Evolutionary conservation across 2,329 filamentous ascomycete genomes (phyloP).

Genomic region (Kalmusia sp.): DNA sequence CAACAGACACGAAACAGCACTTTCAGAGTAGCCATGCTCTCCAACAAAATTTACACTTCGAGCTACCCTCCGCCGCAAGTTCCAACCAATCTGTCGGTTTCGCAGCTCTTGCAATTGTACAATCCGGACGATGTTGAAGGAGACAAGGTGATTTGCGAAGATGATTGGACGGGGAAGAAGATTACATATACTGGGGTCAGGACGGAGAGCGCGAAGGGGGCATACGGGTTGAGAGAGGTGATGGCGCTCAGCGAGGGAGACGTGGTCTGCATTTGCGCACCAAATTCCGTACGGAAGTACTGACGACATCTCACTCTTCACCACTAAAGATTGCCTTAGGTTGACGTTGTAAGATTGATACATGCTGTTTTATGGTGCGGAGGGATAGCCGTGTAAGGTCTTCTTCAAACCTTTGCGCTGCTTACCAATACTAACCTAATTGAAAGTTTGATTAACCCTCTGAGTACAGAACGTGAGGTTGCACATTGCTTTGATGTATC

Average conservation of each 20-base stretch:
- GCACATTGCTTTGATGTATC: constrained; percentile 22
- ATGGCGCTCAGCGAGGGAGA: constrained; percentile 19
- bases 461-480: constrained; percentile 23
- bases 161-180: constrained; percentile 24
- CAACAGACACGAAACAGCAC: neutral
- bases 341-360: constrained; percentile 23
- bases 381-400: constrained; percentile 19
- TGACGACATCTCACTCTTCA: neutral
- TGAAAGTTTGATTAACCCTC: constrained; percentile 20
- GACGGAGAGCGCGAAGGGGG: constrained; percentile 15
- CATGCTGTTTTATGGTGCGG: constrained; percentile 27
- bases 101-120: constrained; percentile 22
- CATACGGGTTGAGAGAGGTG: constrained; percentile 15
- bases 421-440: neutral
- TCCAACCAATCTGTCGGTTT: constrained; percentile 22
- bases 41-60: constrained; percentile 19
- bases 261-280: constrained; percentile 23
- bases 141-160: constrained; percentile 24
- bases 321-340: constrained; percentile 10
- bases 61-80: constrained; percentile 20
- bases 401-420: neutral
- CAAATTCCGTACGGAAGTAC: constrained; percentile 17
- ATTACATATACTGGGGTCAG: constrained; percentile 21
- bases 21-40: constrained; percentile 4
- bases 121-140: constrained; percentile 22